Evolutionary conservation across 1,139 yeast species (phyloP), one percentile per base, ranked within the genome.

Genomic region (Hyphopichia pseudoburtonii): DNA sequence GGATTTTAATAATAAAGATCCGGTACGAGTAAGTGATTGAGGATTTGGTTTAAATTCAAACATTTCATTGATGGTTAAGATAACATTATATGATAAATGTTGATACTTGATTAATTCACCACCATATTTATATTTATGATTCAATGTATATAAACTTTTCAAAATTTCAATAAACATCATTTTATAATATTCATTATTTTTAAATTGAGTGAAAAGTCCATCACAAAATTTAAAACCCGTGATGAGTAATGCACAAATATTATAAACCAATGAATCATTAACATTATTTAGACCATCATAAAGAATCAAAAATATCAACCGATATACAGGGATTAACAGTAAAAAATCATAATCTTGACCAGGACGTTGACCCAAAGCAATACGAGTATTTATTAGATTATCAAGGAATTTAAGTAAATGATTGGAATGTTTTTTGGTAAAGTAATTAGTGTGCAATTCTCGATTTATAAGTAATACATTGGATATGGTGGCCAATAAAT

Each of bases 391-490:
- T 27, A 45, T 35, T 18, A 50, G 44, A 6, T 34, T 38, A 29
- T 45, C 47, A 42, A 59, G 44, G 32, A 41, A 55, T 1, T 30
- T 35, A 21, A 58, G 44, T 28, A 52, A 21, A 9, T 32, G 15
- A 11, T 43, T 39, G 16, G 64, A 47, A 38, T 51, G 57, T 1
- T 39, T 37, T 16, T 52, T 54, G 15, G 57, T 53, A 36, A 59
- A 60, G 35, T 49, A 44, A 3, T 33, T 5, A 10, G 39, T 21
- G 35, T 59, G 63, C 3, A 62, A 40, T 9, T 40, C 35, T 28
- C 65, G 40, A 37, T 63, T 63, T 16, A 61, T 47, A 11, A 62
- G 48, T 3, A 62, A 39, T 14, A 63, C 52, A 43, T 63, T 63
- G n/a, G 56, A 50, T 8, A 57, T 39, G 17, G 52, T 46, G 18